These are phyloP conservation scores for Candida glucosophila DNA, from an alignment of 1,139 yeast genomes.

Conservation along the genomic window DNA sequence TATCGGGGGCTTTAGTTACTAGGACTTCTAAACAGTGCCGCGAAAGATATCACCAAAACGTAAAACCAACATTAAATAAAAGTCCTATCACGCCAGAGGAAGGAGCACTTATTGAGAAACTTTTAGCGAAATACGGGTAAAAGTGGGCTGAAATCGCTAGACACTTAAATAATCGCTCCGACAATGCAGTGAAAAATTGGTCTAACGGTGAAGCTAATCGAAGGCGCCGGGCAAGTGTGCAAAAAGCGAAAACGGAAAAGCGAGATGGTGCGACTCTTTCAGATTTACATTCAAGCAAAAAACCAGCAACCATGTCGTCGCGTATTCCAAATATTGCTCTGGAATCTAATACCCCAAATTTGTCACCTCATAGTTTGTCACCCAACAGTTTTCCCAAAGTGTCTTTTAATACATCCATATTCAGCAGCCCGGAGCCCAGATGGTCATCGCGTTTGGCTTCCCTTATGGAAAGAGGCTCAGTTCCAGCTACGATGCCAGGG, in stretches of 20 bases:
- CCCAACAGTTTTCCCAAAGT: too few relatives aligned
- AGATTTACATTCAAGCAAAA: too few relatives aligned
- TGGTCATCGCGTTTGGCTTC: too few relatives aligned
- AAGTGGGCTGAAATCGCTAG: constrained; percentile 94
- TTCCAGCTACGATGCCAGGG: too few relatives aligned
- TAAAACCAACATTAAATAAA: constrained; percentile 76
- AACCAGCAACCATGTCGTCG: too few relatives aligned
- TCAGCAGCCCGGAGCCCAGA: too few relatives aligned
- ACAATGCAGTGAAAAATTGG: constrained; percentile 92
- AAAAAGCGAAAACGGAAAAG: constrained; percentile 2
- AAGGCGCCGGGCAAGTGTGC: constrained; percentile 44
- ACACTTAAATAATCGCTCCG: constrained; percentile 78
- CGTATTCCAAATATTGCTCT: constrained; percentile 1
- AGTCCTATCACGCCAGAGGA: constrained; percentile 81
- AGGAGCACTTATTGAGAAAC: constrained; percentile 69
- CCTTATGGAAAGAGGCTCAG: too few relatives aligned
- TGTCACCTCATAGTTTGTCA: too few relatives aligned
- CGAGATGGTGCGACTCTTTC: too few relatives aligned
- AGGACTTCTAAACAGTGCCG: constrained; percentile 90
- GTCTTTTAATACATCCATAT: too few relatives aligned
- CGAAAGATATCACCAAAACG: constrained; percentile 85
- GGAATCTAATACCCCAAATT: too few relatives aligned
- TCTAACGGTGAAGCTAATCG: constrained; percentile 93
- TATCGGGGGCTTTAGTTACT: constrained; percentile 63
- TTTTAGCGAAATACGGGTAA: constrained; percentile 76